Percentiles rank a stretch among this genome's conserved stretches.
Conservation (phyloP, 1,139 yeast genomes). For the Schwanniomyces etchellsii region DNA sequence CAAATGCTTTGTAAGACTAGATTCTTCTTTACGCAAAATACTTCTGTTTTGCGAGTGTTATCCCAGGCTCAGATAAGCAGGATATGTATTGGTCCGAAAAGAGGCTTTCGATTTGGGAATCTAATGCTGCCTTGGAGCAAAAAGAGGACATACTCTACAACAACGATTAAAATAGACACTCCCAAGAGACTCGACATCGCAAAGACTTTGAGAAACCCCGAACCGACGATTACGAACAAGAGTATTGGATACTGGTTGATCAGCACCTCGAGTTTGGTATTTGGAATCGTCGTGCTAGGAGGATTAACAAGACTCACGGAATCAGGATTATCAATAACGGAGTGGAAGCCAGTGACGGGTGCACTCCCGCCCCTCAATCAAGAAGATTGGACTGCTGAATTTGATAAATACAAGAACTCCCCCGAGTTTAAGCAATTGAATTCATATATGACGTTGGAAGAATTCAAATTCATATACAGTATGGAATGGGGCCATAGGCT, state of each 20-base stretch:
- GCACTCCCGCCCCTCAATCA: constrained; percentile 80
- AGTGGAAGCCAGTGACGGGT: constrained; percentile 98
- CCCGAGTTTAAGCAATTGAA: constrained; percentile 91
- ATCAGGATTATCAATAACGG: constrained; percentile 93
- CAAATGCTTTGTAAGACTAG: constrained; percentile 9
- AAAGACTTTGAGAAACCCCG: background rate
- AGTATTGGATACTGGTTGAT: constrained; percentile 83
- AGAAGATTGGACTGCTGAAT: constrained; percentile 81
- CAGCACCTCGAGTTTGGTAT: constrained; percentile 86
- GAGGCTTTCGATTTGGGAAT: constrained; percentile 4
- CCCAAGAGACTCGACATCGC: background rate
- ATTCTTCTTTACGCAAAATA: constrained; percentile 40
- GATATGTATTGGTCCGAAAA: constrained; percentile 5
- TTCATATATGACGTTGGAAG: constrained; percentile 86
- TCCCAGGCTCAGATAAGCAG: constrained; percentile 17
- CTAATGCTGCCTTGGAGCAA: constrained; percentile 4
- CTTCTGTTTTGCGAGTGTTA: constrained; percentile 28
- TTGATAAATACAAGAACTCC: constrained; percentile 69
- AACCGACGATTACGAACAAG: constrained; percentile 30
- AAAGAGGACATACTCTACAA: constrained; percentile 6
- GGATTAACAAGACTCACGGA: constrained; percentile 94
- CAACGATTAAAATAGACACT: constrained; percentile 2
- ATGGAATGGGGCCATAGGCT: constrained; percentile 99
- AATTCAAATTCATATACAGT: constrained; percentile 87
- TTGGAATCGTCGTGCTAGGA: constrained; percentile 94